Evolutionary conservation across 2,329 filamentous ascomycete species (phyloP).

Genomic region (Hirsutella rhossiliensis): DNA sequence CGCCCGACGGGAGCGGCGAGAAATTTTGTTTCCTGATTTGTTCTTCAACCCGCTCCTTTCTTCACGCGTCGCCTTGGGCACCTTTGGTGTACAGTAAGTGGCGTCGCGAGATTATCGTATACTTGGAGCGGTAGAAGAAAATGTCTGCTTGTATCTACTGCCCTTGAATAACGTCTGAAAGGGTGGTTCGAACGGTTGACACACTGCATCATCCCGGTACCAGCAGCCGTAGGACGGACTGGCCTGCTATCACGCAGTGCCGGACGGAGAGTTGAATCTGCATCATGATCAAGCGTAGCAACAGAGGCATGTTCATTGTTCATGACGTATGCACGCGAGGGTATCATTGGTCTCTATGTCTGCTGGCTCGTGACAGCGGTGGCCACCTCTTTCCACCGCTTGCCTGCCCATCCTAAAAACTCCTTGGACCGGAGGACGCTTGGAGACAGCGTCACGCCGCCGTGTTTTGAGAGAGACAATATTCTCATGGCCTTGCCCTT

Average conservation of each 20-base stretch:
- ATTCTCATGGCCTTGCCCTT: slow-evolving; percentile 42
- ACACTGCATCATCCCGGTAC: slow-evolving; percentile 38
- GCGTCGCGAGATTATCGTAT: slow-evolving; percentile 38
- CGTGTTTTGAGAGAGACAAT: slow-evolving; percentile 68
- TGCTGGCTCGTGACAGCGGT: slow-evolving; percentile 19
- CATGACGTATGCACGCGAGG: slow-evolving; percentile 4
- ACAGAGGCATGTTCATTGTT: background rate
- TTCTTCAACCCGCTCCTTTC: slow-evolving; percentile 17
- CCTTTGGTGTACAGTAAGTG: slow-evolving; percentile 22
- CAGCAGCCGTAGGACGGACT: too few species aligned
- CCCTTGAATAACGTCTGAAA: slow-evolving; percentile 68
- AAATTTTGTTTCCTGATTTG: slow-evolving; percentile 16
- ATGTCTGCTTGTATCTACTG: slow-evolving; percentile 75
- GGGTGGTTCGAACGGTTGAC: slow-evolving; percentile 76
- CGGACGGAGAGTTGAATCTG: too few species aligned
- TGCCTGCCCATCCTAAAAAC: slow-evolving; percentile 25
- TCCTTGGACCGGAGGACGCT: slow-evolving; percentile 54
- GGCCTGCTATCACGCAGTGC: too few species aligned
- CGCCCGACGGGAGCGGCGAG: slow-evolving; percentile 6
- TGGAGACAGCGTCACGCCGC: slow-evolving; percentile 58
- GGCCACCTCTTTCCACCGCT: slow-evolving; percentile 23
- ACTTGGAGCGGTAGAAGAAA: slow-evolving; percentile 50
- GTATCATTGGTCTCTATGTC: slow-evolving; percentile 12
- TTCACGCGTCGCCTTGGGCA: slow-evolving; percentile 16
- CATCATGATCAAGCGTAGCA: too few species aligned